phyloP scores from a whole-genome alignment of 2,329 filamentous ascomycete species.

The Dothideomycetidae sp. region DNA sequence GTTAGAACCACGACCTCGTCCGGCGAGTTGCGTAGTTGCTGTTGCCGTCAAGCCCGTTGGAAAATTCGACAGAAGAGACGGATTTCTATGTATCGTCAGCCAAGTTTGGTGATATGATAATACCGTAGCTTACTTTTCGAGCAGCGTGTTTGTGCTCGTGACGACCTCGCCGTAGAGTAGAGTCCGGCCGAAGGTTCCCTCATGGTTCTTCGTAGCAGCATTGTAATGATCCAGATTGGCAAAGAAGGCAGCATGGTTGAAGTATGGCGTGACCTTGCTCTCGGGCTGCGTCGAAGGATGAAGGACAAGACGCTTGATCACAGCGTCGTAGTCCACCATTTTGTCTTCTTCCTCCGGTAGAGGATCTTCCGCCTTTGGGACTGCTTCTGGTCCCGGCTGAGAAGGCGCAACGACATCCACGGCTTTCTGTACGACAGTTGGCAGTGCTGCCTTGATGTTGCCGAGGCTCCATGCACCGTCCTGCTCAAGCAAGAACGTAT shows the following conservation, averaged over 20 bases:
- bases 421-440: conserved; percentile 15
- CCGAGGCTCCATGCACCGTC: conserved; percentile 24
- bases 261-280: conserved; percentile 63
- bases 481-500: conserved; percentile 67
- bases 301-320: conserved; percentile 59
- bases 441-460: conserved; percentile 18
- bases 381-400: conserved; percentile 2
- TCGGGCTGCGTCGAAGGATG: conserved; percentile 56
- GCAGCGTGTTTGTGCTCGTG: conserved; percentile 82
- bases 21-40: conserved; percentile 77
- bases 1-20: conserved; percentile 76
- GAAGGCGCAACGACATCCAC: conserved; percentile 2
- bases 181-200: conserved; percentile 55
- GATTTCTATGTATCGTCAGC: conserved; percentile 45
- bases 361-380: conserved; percentile 13
- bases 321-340: conserved; percentile 58
- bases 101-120: no score
- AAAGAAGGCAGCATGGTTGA: conserved; percentile 72
- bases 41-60: conserved; percentile 78
- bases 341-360: conserved; percentile 18
- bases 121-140: conserved; percentile 92
- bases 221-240: conserved; percentile 56
- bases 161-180: conserved; percentile 84
- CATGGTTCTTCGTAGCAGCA: conserved; percentile 31
- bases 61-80: conserved; percentile 57